These are phyloP conservation scores for Candida anutae DNA, from an alignment of 1,139 yeast genomes.

Conservation along the genomic window DNA sequence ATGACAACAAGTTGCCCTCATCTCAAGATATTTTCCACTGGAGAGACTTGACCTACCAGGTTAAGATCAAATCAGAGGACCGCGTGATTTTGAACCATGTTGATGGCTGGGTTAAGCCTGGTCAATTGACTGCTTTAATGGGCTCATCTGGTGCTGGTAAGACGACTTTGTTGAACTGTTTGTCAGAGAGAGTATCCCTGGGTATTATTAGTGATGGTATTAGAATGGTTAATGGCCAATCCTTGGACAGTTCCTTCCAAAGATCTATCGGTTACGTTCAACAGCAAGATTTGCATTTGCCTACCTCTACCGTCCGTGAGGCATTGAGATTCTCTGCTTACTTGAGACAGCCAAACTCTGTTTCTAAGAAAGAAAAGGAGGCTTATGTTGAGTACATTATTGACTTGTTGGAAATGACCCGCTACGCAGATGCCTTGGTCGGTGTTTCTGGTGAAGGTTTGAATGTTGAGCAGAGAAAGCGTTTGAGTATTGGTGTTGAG, in stretches of 20 bases:
- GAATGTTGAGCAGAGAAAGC: slow-evolving; percentile 81
- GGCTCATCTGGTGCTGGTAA: slow-evolving; percentile 90
- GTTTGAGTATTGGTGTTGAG: slow-evolving; percentile 81
- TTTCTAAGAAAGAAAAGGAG: slow-evolving; percentile 52
- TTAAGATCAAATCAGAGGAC: slow-evolving; percentile 56
- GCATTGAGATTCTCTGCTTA: slow-evolving; percentile 67
- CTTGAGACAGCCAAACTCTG: slow-evolving; percentile 57
- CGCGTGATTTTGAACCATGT: slow-evolving; percentile 60
- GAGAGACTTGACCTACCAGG: slow-evolving; percentile 71
- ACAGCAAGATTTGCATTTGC: slow-evolving; percentile 72
- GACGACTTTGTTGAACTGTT: slow-evolving; percentile 64
- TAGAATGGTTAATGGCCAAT: slow-evolving; percentile 65
- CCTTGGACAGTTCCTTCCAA: slow-evolving; percentile 67
- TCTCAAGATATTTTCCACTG: slow-evolving; percentile 58
- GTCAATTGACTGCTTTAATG: slow-evolving; percentile 36
- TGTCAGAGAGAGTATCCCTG: slow-evolving; percentile 71
- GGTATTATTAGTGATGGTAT: slow-evolving; percentile 68
- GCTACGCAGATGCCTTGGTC: slow-evolving; percentile 73
- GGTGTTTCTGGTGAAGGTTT: slow-evolving; percentile 76
- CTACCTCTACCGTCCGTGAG: slow-evolving; percentile 74
- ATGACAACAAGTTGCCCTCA: slow-evolving; percentile 4
- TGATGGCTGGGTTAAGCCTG: slow-evolving; percentile 53
- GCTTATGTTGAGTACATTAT: slow-evolving; percentile 68
- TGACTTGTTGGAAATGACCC: slow-evolving; percentile 60
- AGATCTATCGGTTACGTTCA: slow-evolving; percentile 80